A percentile compares a stretch with the other conserved stretches of the same genome.
Evolutionary conservation across 495 filamentous ascomycete genomes (phyloP).

Genomic region (Tuber magnatum): DNA sequence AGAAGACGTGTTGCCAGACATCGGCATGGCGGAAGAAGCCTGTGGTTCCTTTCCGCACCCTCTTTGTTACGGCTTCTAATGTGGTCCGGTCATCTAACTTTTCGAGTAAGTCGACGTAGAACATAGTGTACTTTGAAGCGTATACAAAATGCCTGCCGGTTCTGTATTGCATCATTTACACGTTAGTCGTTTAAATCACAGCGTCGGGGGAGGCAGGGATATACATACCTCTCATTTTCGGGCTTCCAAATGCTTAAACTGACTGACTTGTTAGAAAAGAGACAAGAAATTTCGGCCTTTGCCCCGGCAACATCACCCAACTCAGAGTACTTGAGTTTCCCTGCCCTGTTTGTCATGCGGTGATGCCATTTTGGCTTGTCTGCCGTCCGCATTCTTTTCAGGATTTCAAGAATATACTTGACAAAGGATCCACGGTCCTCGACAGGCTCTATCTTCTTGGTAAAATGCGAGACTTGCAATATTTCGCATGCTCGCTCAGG

Average conservation of each 20-base stretch:
- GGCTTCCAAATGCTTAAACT: constrained; percentile 72
- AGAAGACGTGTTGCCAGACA: constrained; percentile 75
- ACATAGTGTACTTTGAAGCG: constrained; percentile 78
- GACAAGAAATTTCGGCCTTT: constrained; percentile 32
- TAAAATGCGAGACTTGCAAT: constrained; percentile 44
- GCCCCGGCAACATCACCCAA: constrained; percentile 30
- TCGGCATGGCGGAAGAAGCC: constrained; percentile 80
- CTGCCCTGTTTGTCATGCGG: constrained; percentile 72
- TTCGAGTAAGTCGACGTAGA: constrained; percentile 66
- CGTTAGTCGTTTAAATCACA: background rate
- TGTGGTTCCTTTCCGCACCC: constrained; percentile 69
- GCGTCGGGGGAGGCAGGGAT: background rate
- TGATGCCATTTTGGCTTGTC: constrained; percentile 98
- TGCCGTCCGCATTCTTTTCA: constrained; percentile 68
- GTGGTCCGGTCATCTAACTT: constrained; percentile 68
- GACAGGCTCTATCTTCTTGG: constrained; percentile 40
- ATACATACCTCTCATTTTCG: constrained; percentile 64
- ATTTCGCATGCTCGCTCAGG: constrained; percentile 50
- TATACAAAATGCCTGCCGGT: constrained; percentile 88
- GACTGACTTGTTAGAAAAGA: constrained; percentile 36
- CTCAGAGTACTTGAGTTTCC: constrained; percentile 63
- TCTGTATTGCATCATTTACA: background rate
- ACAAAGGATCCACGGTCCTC: constrained; percentile 63
- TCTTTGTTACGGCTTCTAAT: constrained; percentile 71
- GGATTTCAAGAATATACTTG: constrained; percentile 60